A percentile compares a stretch with the other conserved stretches of the same genome.
Conservation (phyloP, 1,139 yeast species). For the Pichia sp. region DNA sequence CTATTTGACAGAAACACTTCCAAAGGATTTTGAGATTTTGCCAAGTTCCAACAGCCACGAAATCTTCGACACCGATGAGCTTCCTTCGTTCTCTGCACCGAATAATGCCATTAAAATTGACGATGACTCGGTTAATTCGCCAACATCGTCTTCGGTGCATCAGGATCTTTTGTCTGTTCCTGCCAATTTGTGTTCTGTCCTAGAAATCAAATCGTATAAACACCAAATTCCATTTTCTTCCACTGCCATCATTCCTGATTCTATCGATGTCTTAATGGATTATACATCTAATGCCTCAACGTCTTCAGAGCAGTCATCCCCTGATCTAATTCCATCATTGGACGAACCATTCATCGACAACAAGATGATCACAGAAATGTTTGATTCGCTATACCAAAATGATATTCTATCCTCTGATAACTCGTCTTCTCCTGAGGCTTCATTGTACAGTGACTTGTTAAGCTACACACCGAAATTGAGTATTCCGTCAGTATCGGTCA, state of each 20-base stretch:
- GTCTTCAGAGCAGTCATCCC: background rate
- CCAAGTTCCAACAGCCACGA: slow-evolving; percentile 12
- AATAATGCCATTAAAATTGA: background rate
- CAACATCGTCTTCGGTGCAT: too few species aligned
- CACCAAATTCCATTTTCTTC: slow-evolving; percentile 13
- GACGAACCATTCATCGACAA: slow-evolving; percentile 7
- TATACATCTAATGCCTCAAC: background rate
- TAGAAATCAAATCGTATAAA: slow-evolving; percentile 17
- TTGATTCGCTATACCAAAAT: slow-evolving; percentile 15
- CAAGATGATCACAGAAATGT: slow-evolving; percentile 17
- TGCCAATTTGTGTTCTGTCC: slow-evolving; percentile 18
- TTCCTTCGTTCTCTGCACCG: background rate
- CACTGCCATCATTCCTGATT: slow-evolving; percentile 6
- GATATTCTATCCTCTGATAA: slow-evolving; percentile 1
- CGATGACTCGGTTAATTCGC: background rate
- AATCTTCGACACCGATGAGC: too few species aligned
- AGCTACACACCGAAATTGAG: slow-evolving; percentile 8
- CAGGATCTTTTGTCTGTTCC: slow-evolving; percentile 12
- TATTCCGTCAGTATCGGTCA: slow-evolving; percentile 5
- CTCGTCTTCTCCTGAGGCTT: slow-evolving; percentile 1
- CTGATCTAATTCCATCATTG: background rate
- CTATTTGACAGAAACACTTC: slow-evolving; percentile 26
- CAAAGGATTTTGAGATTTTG: slow-evolving; percentile 24
- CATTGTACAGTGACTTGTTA: slow-evolving; percentile 23
- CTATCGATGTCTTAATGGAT: slow-evolving; percentile 9